Evolutionary conservation across 2,329 filamentous ascomycete species (phyloP).

Genomic region (Exophiala viscosa): DNA sequence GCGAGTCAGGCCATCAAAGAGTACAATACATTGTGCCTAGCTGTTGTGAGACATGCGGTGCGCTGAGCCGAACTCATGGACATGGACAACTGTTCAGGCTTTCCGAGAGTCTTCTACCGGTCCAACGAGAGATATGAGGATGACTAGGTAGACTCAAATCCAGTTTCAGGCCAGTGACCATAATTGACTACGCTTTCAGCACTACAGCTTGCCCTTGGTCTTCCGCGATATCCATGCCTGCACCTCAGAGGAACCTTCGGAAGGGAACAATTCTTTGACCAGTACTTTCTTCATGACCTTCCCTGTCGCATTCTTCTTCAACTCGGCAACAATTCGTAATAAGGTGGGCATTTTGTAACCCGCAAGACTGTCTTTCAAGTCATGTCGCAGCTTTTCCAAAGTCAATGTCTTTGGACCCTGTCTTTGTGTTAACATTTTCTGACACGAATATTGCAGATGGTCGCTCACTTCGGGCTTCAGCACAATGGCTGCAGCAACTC

Average conservation of each 20-base stretch:
- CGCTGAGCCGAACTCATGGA: no score
- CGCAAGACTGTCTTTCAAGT: constrained; percentile 42
- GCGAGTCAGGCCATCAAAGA: no score
- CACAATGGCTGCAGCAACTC: constrained; percentile 43
- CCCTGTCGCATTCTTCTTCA: constrained; percentile 46
- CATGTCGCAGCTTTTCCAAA: constrained; percentile 32
- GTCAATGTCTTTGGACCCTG: constrained; percentile 15
- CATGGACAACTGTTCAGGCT: no score
- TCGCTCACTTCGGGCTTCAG: constrained; percentile 5
- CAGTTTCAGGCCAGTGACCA: no score
- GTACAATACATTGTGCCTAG: no score
- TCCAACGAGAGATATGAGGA: not conserved
- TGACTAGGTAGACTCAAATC: not conserved
- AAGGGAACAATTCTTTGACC: constrained; percentile 37
- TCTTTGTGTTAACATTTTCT: not conserved
- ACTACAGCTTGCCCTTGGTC: constrained; percentile 9
- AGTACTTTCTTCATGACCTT: constrained; percentile 49
- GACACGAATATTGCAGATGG: not conserved
- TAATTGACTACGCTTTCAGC: no score
- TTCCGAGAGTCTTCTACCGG: not conserved
- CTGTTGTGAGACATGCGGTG: no score
- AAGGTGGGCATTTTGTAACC: constrained; percentile 49
- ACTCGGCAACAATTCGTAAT: constrained; percentile 41
- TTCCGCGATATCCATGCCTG: constrained; percentile 28
- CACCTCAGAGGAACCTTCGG: constrained; percentile 20